A percentile compares a stretch with the other conserved stretches of the same genome.
phyloP scores from a whole-genome alignment of 805 yeast species.

The Candida suzukii region DNA sequence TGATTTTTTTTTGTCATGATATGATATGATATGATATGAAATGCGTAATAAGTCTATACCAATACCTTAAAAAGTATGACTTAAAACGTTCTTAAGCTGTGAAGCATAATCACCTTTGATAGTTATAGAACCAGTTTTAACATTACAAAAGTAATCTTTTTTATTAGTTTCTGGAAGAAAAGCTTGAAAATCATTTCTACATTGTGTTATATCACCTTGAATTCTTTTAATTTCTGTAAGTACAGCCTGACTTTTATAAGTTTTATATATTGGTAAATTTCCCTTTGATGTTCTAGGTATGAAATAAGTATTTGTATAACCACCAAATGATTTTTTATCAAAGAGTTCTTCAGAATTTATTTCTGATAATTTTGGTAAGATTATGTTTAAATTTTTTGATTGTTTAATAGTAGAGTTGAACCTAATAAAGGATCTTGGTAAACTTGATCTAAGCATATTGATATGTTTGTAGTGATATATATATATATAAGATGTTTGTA shows the following conservation, averaged over 20 bases:
- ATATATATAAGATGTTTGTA: no score
- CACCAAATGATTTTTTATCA: background rate
- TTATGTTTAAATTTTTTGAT: background rate
- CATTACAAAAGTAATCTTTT: conserved; percentile 36
- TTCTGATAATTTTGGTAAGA: background rate
- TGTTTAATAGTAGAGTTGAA: background rate
- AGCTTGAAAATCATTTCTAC: conserved; percentile 58
- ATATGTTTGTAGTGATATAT: no score
- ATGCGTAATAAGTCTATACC: no score
- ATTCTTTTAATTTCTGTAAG: conserved; percentile 70
- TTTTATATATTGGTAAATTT: conserved; percentile 76
- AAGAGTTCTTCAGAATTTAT: background rate
- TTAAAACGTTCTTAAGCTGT: conserved; percentile 23
- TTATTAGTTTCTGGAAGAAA: conserved; percentile 41
- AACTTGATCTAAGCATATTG: background rate
- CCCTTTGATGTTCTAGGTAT: conserved; percentile 51
- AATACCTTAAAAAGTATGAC: background rate
- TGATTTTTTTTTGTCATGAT: no score
- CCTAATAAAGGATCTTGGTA: background rate
- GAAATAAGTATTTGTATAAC: conserved; percentile 24
- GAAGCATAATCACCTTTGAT: conserved; percentile 40
- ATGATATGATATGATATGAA: no score
- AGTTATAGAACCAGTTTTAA: conserved; percentile 45
- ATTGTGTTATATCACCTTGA: conserved; percentile 56
- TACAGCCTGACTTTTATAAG: conserved; percentile 51